A percentile compares a stretch with the other conserved stretches of the same genome.
These are phyloP conservation scores for Taiwanofungus camphoratus DNA, from an alignment of 1,284 basidiomycete genomes.

Conservation along the genomic window DNA sequence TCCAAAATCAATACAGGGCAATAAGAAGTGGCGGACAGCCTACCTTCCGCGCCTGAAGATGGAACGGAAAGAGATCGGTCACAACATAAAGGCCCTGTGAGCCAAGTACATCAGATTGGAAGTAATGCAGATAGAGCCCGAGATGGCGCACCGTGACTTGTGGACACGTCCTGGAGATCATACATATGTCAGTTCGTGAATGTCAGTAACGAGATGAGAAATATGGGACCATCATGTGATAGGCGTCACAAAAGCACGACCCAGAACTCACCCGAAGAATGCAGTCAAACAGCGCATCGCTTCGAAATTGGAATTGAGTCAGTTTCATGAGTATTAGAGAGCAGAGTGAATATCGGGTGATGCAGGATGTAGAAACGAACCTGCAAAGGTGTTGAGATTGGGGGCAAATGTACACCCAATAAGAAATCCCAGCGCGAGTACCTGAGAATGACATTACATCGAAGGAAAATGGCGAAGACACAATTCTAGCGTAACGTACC, in stretches of 20 bases:
- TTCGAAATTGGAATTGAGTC: slow-evolving; percentile 19
- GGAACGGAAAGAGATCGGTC: slow-evolving; percentile 71
- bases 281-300: slow-evolving; percentile 68
- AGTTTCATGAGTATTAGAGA: neutral
- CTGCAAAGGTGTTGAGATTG: slow-evolving; percentile 45
- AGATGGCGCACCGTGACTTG: slow-evolving; percentile 59
- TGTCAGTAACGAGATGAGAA: neutral
- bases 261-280: slow-evolving; percentile 53
- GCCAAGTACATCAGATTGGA: neutral
- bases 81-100: slow-evolving; percentile 57
- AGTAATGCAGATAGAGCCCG: neutral
- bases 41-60: slow-evolving; percentile 68
- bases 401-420: slow-evolving; percentile 51
- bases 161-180: slow-evolving; percentile 51
- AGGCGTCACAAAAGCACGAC: neutral
- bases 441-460: slow-evolving; percentile 22
- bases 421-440: slow-evolving; percentile 44
- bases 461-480: neutral
- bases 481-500: slow-evolving; percentile 22
- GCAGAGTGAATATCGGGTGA: slow-evolving; percentile 3
- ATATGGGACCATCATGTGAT: neutral
- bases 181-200: no score
- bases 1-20: neutral
- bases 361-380: slow-evolving; percentile 21
- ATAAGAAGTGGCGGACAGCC: neutral